These are phyloP conservation scores for Cantharellus anzutake DNA, from an alignment of 768 basidiomycete genomes.

Conservation along the genomic window DNA sequence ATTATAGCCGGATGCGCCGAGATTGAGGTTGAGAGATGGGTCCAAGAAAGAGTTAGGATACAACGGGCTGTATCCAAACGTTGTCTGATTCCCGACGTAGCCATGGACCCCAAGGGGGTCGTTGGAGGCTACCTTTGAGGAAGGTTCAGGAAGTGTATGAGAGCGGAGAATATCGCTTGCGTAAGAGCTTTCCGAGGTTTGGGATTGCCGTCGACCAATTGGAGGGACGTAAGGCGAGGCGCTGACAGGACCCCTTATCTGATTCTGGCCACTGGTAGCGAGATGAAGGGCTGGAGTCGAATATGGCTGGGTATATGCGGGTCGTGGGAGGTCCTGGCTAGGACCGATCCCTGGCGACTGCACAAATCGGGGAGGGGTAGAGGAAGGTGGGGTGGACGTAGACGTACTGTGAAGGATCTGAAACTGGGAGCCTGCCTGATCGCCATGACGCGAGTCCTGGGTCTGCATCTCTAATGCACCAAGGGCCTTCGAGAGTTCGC, in stretches of 20 bases:
- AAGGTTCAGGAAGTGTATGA: no score
- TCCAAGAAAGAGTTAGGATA: no score
- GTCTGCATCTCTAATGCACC: constrained; percentile 39
- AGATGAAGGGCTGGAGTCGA: neutral
- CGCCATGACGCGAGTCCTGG: neutral
- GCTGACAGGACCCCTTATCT: neutral
- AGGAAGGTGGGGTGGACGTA: neutral
- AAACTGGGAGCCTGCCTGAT: neutral
- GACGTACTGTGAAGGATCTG: neutral
- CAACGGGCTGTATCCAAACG: no score
- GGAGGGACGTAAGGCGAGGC: neutral
- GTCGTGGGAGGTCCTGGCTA: neutral
- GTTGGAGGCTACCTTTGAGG: no score
- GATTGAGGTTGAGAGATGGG: no score
- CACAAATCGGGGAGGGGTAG: neutral
- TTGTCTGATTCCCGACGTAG: no score
- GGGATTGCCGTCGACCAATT: neutral
- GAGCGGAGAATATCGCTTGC: no score
- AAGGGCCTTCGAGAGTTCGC: constrained; percentile 60
- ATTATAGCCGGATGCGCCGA: no score
- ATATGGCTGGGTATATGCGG: neutral
- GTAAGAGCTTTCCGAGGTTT: no score
- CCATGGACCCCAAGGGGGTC: no score
- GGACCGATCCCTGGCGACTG: neutral
- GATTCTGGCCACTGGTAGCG: no score